phyloP scores from a whole-genome alignment of 306 rosid genomes.

The Cucurbita argyrosperma region DNA sequence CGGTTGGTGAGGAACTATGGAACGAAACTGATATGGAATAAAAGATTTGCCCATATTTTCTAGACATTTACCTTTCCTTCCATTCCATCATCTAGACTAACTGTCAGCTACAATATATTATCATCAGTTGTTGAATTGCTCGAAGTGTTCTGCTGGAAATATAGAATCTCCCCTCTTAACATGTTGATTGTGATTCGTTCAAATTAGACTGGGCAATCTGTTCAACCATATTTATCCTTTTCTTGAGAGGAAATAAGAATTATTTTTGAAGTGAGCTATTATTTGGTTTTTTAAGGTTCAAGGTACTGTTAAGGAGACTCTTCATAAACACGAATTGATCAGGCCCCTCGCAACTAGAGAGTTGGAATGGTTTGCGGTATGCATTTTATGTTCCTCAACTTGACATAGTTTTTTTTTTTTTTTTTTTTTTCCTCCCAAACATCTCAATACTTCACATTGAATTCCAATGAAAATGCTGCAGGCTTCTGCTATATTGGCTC shows the following conservation, averaged over 20 bases:
- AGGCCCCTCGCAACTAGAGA: slow-evolving; percentile 77
- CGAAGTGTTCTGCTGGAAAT: too few relatives aligned
- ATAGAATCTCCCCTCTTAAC: background rate
- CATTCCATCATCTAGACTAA: background rate
- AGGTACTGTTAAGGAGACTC: slow-evolving; percentile 45
- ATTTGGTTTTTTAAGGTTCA: slow-evolving; percentile 47
- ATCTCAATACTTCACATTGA: slow-evolving; percentile 8
- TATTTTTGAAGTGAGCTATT: background rate
- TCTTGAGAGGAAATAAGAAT: background rate
- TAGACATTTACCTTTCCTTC: background rate
- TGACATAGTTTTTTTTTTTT: background rate
- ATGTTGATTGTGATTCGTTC: background rate
- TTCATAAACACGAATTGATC: slow-evolving; percentile 63
- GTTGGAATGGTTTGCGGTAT: slow-evolving; percentile 93
- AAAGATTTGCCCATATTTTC: background rate
- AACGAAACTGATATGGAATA: background rate
- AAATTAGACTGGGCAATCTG: background rate
- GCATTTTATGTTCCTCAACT: slow-evolving; percentile 11
- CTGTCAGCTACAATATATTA: background rate
- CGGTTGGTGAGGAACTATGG: background rate
- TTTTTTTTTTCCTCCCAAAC: background rate
- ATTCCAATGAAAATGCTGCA: slow-evolving; percentile 25
- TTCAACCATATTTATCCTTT: background rate
- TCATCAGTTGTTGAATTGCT: too few relatives aligned
- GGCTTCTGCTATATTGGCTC: slow-evolving; percentile 89